These are phyloP conservation scores for Paramecium sexaurelia DNA, from an alignment of 73 alveolate genomes.

Conservation along the genomic window DNA sequence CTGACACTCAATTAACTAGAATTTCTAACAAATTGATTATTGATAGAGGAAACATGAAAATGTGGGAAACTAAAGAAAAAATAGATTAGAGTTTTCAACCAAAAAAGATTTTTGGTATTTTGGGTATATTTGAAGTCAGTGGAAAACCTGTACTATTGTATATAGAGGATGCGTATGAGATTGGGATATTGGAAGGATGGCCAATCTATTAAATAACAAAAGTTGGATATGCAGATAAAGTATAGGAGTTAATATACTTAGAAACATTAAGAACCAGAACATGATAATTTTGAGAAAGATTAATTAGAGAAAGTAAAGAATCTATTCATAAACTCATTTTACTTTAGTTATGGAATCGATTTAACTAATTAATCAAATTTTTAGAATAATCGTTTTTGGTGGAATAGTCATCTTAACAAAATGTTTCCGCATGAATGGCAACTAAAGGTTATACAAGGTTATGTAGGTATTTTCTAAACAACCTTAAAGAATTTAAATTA, in stretches of 20 bases:
- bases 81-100: background rate
- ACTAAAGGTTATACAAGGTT: background rate
- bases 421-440: slow-evolving; percentile 7
- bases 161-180: background rate
- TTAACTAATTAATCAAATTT: background rate
- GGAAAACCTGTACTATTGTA: background rate
- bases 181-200: slow-evolving; percentile 11
- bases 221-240: background rate
- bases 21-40: background rate
- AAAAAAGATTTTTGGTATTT: background rate
- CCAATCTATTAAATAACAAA: background rate
- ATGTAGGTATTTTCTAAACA: background rate
- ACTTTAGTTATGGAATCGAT: slow-evolving; percentile 10
- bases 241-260: background rate
- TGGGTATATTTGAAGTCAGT: background rate
- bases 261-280: background rate
- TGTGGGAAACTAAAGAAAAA: background rate
- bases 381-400: background rate
- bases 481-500: background rate
- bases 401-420: background rate
- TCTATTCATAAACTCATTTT: background rate
- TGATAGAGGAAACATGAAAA: background rate
- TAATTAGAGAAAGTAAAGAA: background rate
- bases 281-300: background rate
- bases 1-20: background rate